Percentiles rank a stretch among this genome's conserved stretches.
Evolutionary conservation across 352 stramenopile genomes (phyloP).

Genomic region (Phytophthora colocasiae): DNA sequence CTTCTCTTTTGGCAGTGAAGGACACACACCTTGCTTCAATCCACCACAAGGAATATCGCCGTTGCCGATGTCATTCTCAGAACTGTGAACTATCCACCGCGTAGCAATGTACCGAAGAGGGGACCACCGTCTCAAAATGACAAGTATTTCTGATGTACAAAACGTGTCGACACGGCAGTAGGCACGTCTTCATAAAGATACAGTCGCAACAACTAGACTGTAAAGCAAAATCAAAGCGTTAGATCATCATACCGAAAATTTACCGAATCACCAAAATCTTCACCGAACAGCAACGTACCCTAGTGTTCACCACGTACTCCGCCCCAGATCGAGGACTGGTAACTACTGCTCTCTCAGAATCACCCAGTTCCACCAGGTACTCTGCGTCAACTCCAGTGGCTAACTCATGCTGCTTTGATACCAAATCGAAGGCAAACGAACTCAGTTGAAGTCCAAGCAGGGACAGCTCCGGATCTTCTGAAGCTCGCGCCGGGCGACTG

Average conservation of each 20-base stretch:
- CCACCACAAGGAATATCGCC: background rate
- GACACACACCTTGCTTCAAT: background rate
- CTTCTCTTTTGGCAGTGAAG: background rate
- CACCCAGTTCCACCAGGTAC: no score
- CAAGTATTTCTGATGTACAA: conserved; percentile 3
- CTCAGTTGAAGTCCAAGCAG: background rate
- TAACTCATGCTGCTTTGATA: no score
- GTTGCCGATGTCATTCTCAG: conserved; percentile 13
- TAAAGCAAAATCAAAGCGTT: no score
- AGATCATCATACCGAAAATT: background rate
- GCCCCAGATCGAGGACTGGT: no score
- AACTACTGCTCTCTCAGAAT: no score
- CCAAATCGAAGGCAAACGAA: background rate
- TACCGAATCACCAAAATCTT: background rate
- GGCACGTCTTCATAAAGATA: conserved; percentile 16
- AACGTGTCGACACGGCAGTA: conserved; percentile 13
- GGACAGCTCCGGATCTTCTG: background rate
- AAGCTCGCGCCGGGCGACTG: background rate
- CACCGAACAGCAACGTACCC: no score
- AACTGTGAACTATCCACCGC: conserved; percentile 3
- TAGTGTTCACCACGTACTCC: no score
- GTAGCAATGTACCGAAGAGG: background rate
- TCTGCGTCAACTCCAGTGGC: no score
- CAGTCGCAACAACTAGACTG: conserved; percentile 3
- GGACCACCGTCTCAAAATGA: conserved; percentile 13